phyloP scores from a whole-genome alignment of 345 rosid genomes.

The Eucalyptus marginata region DNA sequence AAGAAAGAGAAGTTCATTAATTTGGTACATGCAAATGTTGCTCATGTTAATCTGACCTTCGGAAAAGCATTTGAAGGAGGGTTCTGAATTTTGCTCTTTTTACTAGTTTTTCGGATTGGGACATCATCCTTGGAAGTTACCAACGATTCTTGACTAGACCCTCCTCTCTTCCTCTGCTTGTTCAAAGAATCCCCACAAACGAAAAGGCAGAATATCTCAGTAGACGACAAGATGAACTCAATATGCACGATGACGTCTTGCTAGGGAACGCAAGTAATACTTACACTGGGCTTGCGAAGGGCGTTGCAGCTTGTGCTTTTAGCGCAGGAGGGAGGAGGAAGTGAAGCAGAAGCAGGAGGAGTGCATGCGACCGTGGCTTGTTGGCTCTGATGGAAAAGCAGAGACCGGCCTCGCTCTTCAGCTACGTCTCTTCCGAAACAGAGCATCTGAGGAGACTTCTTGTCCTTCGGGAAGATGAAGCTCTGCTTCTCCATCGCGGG shows the following conservation, averaged over 20 bases:
- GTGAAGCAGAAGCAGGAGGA: neutral
- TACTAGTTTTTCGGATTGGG: slow-evolving; percentile 15
- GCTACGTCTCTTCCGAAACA: slow-evolving; percentile 44
- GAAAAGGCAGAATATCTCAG: neutral
- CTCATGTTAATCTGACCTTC: slow-evolving; percentile 22
- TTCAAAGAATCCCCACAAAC: neutral
- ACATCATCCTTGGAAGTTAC: neutral
- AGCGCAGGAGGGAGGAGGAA: neutral
- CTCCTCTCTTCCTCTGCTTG: slow-evolving; percentile 39
- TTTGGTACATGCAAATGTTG: neutral
- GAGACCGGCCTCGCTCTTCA: neutral
- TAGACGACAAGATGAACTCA: neutral
- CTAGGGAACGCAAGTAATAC: neutral
- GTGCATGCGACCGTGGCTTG: neutral
- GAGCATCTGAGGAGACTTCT: slow-evolving; percentile 51
- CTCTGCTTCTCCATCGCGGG: neutral
- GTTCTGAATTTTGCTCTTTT: slow-evolving; percentile 35
- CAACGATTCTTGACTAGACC: neutral
- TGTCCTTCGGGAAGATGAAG: slow-evolving; percentile 7
- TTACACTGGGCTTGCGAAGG: slow-evolving; percentile 11
- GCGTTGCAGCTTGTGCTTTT: slow-evolving; percentile 3
- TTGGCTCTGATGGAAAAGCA: neutral
- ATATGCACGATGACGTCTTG: neutral
- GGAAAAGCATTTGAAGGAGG: slow-evolving; percentile 23
- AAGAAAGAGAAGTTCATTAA: neutral